Base-by-base conservation (phyloP, 2,329 filamentous ascomycete genomes). In the Colletotrichum abscissum region DNA sequence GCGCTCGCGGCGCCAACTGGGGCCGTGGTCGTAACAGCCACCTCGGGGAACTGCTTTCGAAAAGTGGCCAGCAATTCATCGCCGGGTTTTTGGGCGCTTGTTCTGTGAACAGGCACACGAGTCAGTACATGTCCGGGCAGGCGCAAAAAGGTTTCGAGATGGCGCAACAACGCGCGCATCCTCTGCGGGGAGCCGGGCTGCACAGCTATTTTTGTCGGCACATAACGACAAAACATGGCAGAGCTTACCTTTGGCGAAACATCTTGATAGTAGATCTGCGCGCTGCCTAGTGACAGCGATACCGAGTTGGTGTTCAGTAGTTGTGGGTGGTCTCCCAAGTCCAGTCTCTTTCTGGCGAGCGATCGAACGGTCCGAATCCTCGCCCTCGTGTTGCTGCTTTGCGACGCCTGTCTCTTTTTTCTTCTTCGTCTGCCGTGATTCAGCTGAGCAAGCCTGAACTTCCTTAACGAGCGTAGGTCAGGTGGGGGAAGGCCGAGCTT, bases 31-130 rank as follows among this genome's bases (percentile, higher is more conserved):
- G 88, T 86, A 66, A 89, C 85, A 69, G 88, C 86, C 74, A 97
- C 86, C 78, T 95, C 91, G 59, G 94, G 93, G 79, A 97, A 98
- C 77, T 91, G 92, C 79, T 94, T 91, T 82, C 94, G 94, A 85
- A 98, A 98, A 82, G 91, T 92, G 83, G 92, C 92, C 81, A 97
- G 92, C 80, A 98, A 89, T 79, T 95, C 94, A 80, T 95, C 93
- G 82, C 91, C 92, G 69, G 95, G 95, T 86, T 97, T 97, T 83
- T 95, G 94, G 69, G 93, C 92, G 82, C 90, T 95, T 79, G 90
- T 94, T 84, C 92, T 94, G 77, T 55, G 62, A 76, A 66, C 14
- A 57, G 26, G 35, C 52, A 64, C 28, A 60, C 63, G 62, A 62
- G 69, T 73, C 69, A 72, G 74, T 69, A n/a, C 28, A 16, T 33